Evolutionary conservation across 257 asterid genomes (phyloP), one percentile per base, ranked within the genome.

Genomic region (Rubia yunnanensis): DNA sequence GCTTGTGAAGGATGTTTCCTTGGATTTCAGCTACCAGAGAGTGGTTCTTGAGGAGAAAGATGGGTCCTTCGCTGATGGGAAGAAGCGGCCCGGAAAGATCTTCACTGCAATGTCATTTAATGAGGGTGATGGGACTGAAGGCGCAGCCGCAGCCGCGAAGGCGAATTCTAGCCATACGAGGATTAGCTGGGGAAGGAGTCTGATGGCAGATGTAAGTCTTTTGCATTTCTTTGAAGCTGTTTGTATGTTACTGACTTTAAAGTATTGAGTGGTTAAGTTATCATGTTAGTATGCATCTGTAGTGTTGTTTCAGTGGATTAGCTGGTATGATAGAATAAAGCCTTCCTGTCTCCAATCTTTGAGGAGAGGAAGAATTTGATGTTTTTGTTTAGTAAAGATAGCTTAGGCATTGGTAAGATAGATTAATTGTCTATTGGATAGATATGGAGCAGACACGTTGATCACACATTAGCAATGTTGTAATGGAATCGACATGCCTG

Each of bases 1-100:
- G 83, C 74, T 84, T 69, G 99, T 92, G 72, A 92, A 87, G 66
- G 99, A 92, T 73, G 96, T 92, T 26, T 79, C 84, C 8, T 58
- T 86, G 82, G 99, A 92, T 83, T 80, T 82, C 20, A 90, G 94
- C 85, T 89, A 86, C 70, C 94, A 84, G 64, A 77, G 96, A 68
- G 88, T 72, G 59, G 72, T 86, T 78, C 91, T 89, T 49, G 82
- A 69, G 57, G 81, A 85, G 65, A 76, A 78, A 49, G 38, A 9
- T 60, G 96, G 95, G 67, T 76, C 84, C 27, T 87, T 89, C 73
- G 79, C 72, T 24, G 85, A 85, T 79, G 95, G 88, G 53, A 75
- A 78, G 78, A 92, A 89, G 81, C 86, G 94, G 80, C 88, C 96
- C 0, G 99, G 97, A 22, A 92, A 92, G 88, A 86, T 92, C 61